Evolutionary conservation across 164 flowering plant species (phyloP), one percentile per base, ranked within the genome.

Genomic region (Dillenia suffruticosa): DNA sequence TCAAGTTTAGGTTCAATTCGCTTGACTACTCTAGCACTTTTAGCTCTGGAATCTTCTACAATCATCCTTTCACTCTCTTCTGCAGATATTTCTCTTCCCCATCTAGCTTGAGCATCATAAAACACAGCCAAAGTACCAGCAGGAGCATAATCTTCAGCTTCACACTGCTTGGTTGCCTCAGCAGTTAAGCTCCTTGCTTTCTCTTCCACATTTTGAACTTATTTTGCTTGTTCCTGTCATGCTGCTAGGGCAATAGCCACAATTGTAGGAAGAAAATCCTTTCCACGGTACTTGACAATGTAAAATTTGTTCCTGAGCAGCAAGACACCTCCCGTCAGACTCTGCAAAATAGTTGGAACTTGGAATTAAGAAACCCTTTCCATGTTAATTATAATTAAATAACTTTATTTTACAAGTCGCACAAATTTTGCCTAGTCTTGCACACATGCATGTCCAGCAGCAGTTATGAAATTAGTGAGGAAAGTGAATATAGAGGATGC

Each of bases 91-190:
- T 84, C 87, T 66, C 76, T 82, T 71, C 98, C 97, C 98, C 98
- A 94, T 24, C 82, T 80, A n/a, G 96, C 84, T 75, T 94, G 91
- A 57, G 97, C 95, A 81, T 90, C 96, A 68, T 83, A 84, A 80
- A 89, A 90, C 77, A 90, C 98, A 55, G 96, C 91, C 75, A 94
- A 72, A 24, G 96, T 84, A 64, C 98, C 98, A 48, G 88, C 99
- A 68, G 68, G 82, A 22, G 85, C 79, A 46, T 68, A 72, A 64
- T 72, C 87, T 68, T 72, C 77, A 57, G 64, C 73, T 65, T 57
- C 64, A 58, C 59, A 68, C 14, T 64, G 57, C 15, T 71, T 57
- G 43, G 71, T 61, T 60, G 68, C 71, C 19, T 61, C 82, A 52
- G 62, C 54, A 49, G 70, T 67, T 74, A 67, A 60, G 51, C 19